Base-by-base conservation (phyloP, 2,329 filamentous ascomycete species). In the Huntiella abstrusa region DNA sequence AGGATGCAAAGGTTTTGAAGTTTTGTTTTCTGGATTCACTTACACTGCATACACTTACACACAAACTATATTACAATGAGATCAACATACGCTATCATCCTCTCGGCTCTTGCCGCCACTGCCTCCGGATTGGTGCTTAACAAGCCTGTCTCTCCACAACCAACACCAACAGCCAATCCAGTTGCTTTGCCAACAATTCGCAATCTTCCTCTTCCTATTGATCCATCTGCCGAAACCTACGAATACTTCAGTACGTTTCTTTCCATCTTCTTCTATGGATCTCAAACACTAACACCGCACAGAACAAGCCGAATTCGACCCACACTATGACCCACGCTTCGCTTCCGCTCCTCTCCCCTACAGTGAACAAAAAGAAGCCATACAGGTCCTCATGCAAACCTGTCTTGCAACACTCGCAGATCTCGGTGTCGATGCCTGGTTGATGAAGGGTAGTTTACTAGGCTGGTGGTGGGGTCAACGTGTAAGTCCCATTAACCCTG, bases 391-490 rank as follows among this genome's bases (percentile, higher is more conserved):
- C 54, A 68, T 85, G 45, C 73, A 77, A 54, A 77, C 82, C 22
- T 88, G 86, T 58, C 66, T 88, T 41, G 64, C 70, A 37, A 82
- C 77, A 28, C 80, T 82, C 55, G 64, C 67, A 42, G 69, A 74
- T 34, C 66, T 83, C 28, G 71, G 74, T 2, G 60, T 86, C 49
- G 77, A 87, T 58, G 86, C 83, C 4, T 88, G 83, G 83, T 72
- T 88, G 50, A 82, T 83, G 55, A 83, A 88, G 56, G 80, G 82
- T n/a, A 81, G 80, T n/a, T 64, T 88, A 28, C 64, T 91, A 32
- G 83, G 83, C 5, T 91, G 83, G 83, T 88, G 82, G 81, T 88
- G 83, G 83, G 84, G 83, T 54, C 66, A 66, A 41, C 64, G 63
- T 57, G 62, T 61, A 57, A 56, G 54, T 51, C 8, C 28, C 17